Evolutionary conservation across 805 yeast genomes (phyloP).

Genomic region (Metschnikowia vanudenii): DNA sequence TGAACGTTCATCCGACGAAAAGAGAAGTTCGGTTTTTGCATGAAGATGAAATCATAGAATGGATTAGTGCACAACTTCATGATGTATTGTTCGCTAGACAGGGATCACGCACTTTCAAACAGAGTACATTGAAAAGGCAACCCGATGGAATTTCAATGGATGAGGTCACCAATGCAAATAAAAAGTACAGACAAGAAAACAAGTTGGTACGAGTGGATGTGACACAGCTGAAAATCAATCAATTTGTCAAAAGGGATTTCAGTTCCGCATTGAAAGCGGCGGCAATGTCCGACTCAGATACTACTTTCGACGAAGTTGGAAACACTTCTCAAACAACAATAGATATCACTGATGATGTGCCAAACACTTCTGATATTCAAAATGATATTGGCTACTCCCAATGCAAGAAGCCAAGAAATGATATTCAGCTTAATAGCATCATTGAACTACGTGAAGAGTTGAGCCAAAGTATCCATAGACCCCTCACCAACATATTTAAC

Average conservation of each 20-base stretch:
- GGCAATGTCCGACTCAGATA: background rate
- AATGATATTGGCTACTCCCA: background rate
- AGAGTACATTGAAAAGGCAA: constrained; percentile 42
- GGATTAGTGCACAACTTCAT: constrained; percentile 50
- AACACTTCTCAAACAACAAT: background rate
- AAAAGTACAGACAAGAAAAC: constrained; percentile 53
- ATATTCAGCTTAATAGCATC: constrained; percentile 59
- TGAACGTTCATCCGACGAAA: constrained; percentile 94
- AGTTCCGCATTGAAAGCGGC: background rate
- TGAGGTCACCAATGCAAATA: constrained; percentile 17
- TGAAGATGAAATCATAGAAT: constrained; percentile 82
- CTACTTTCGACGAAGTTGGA: background rate
- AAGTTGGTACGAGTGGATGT: constrained; percentile 72
- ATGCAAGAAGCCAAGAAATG: constrained; percentile 10
- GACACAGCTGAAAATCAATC: constrained; percentile 45
- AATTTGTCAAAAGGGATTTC: constrained; percentile 15
- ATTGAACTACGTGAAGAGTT: constrained; percentile 52
- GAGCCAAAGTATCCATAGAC: constrained; percentile 44
- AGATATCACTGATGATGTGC: background rate
- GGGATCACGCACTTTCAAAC: constrained; percentile 65
- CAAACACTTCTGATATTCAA: background rate
- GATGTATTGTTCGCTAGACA: constrained; percentile 55
- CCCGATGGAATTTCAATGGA: constrained; percentile 10
- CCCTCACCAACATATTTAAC: constrained; percentile 64
- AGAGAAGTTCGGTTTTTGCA: constrained; percentile 82